Evolutionary conservation across 2,329 filamentous ascomycete species (phyloP), one percentile per base, ranked within the genome.

Genomic region (Calonectria naviculata): DNA sequence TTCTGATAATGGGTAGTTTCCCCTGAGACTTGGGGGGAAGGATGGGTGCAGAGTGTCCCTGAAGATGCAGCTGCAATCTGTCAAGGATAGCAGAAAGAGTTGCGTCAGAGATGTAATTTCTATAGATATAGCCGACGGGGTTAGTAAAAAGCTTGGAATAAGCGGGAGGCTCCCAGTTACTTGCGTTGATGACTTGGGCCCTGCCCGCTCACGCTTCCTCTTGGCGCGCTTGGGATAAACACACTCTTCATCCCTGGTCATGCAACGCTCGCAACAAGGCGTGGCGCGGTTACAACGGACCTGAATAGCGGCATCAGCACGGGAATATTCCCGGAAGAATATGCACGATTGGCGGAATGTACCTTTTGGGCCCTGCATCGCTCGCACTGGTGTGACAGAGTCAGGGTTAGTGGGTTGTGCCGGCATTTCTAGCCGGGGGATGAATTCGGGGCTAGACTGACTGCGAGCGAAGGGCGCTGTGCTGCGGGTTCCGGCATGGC

Each of bases 291-390:
- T 58, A 34, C 52, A 58, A 12, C 52, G 52, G 26, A 58, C 34
- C 52, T 58, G 3, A 10, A 3, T 1, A 21, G 6, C n/a, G 9
- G 19, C 21, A 19, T 58, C 21, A 58, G 52, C 15, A 38, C 21
- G 34, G 52, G 13, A 58, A 58, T 38, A 58, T 21, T n/a, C 31
- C 10, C 7, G 52, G 34, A 15, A 17, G 26, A 15, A 4, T 9
- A 58, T 38, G 52, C 31, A 26, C 5, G 4, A 12, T 9, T 13
- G 21, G 2, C 21, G n/a, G 24, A n/a, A 9, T 21, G 31, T 24
- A 58, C 52, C 34, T 58, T 58, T 36, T 58, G 52, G 52, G 52
- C 52, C n/a, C 52, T 58, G 21, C 52, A 58, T 58, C 52, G 13
- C 15, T 58, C 34, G 52, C 52, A 58, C 52, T 56, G 42, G 13